Evolutionary conservation across 371 early-diverging fungal genomes (phyloP).

Genomic region (Quaeritorhiza haematococci): DNA sequence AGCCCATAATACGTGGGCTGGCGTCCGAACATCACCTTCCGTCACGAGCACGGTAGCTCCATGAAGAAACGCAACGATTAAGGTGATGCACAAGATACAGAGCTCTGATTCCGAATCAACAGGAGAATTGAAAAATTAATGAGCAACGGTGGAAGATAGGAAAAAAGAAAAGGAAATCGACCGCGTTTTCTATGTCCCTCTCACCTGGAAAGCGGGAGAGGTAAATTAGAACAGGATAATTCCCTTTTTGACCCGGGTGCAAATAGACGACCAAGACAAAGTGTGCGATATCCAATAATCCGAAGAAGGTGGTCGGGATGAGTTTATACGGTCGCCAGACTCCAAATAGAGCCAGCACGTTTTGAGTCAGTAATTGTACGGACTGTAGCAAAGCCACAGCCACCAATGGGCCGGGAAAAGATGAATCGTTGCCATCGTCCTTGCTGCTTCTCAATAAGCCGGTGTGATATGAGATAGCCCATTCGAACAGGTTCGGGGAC

Average conservation of each 20-base stretch:
- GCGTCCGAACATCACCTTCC: not conserved
- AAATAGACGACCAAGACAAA: not conserved
- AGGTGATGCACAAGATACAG: not conserved
- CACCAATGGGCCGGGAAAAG: constrained; percentile 1
- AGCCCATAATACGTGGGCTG: too few relatives aligned
- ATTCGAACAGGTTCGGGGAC: not conserved
- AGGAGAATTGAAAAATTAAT: too few relatives aligned
- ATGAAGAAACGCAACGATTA: not conserved
- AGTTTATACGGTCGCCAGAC: not conserved
- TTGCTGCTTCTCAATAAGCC: not conserved
- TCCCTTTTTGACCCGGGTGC: too few relatives aligned
- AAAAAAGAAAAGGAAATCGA: too few relatives aligned
- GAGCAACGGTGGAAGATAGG: not conserved
- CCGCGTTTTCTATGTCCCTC: too few relatives aligned
- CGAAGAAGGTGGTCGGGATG: not conserved
- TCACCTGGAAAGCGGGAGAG: too few relatives aligned
- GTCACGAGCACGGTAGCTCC: not conserved
- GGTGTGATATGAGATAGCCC: not conserved
- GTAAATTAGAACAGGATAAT: too few relatives aligned
- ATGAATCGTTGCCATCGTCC: not conserved
- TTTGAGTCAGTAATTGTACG: not conserved
- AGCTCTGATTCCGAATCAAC: not conserved
- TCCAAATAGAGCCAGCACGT: not conserved
- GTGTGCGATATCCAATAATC: not conserved
- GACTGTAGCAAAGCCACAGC: not conserved